These are phyloP conservation scores for Mycena citricolor DNA, from an alignment of 1,284 basidiomycete genomes.

Conservation along the genomic window DNA sequence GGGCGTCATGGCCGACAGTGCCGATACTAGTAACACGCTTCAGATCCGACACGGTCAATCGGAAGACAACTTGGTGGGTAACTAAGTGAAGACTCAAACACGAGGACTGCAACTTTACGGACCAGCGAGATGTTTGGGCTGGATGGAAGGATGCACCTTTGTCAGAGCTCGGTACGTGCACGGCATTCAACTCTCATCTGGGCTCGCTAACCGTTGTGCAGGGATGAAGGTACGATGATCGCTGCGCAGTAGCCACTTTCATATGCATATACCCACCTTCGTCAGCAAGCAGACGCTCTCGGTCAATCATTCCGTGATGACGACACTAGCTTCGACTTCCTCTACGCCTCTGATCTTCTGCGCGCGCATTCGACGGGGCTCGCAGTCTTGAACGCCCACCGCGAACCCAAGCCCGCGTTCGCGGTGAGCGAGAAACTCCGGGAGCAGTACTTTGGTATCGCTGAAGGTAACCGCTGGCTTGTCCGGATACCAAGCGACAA, in stretches of 20 bases:
- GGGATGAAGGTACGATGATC: conserved; percentile 15
- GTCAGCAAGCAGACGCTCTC: conserved; percentile 81
- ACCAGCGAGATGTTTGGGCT: conserved; percentile 54
- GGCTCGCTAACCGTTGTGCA: not conserved
- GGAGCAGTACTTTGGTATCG: conserved; percentile 73
- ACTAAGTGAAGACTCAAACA: not conserved
- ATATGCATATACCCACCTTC: not conserved
- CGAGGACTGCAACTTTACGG: no score
- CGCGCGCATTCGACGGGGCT: conserved; percentile 76
- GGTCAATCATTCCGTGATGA: conserved; percentile 60
- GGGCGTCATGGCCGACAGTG: not conserved
- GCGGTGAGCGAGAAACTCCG: conserved; percentile 52
- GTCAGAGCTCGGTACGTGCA: conserved; percentile 72
- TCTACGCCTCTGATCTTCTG: conserved; percentile 80
- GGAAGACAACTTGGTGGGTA: conserved; percentile 16
- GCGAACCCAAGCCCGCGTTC: conserved; percentile 55
- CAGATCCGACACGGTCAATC: conserved; percentile 24
- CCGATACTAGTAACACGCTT: not conserved
- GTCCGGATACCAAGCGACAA: conserved; percentile 7
- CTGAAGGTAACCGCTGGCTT: conserved; percentile 60
- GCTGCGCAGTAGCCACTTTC: not conserved
- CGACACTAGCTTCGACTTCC: conserved; percentile 57
- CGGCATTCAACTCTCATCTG: conserved; percentile 8
- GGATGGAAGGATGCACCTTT: conserved; percentile 84
- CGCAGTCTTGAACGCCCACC: conserved; percentile 36